A percentile compares a stretch with the other conserved stretches of the same genome.
These are phyloP conservation scores for Cladosporium velox DNA, from an alignment of 2,329 filamentous ascomycete genomes.

Conservation along the genomic window DNA sequence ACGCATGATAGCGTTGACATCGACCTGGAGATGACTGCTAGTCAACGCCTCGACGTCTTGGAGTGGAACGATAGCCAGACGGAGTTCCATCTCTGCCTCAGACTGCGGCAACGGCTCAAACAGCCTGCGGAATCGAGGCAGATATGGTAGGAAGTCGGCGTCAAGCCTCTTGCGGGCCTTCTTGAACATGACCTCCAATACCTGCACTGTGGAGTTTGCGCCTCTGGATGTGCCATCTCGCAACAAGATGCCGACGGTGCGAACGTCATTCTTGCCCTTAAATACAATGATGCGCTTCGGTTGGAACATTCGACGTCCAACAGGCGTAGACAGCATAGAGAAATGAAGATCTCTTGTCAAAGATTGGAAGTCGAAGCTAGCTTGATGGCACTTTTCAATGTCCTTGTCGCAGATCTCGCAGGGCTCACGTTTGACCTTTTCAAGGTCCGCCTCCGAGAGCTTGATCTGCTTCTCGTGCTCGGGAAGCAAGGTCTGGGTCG, in stretches of 20 bases:
- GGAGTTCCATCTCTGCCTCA: constrained; percentile 67
- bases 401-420: constrained; percentile 80
- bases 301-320: constrained; percentile 77
- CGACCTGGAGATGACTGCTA: constrained; percentile 55
- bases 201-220: constrained; percentile 68
- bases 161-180: constrained; percentile 69
- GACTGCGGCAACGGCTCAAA: constrained; percentile 68
- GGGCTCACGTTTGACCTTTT: constrained; percentile 81
- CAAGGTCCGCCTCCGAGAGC: constrained; percentile 85
- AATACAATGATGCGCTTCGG: constrained; percentile 79
- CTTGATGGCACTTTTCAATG: constrained; percentile 78
- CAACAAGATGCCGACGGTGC: constrained; percentile 78
- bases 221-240: constrained; percentile 72
- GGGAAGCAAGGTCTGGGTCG: constrained; percentile 88
- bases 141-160: constrained; percentile 83
- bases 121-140: constrained; percentile 67
- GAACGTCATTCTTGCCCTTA: constrained; percentile 73
- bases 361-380: constrained; percentile 75
- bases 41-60: constrained; percentile 84
- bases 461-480: constrained; percentile 96
- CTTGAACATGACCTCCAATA: constrained; percentile 70
- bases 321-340: constrained; percentile 73
- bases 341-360: constrained; percentile 81
- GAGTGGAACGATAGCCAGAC: constrained; percentile 69
- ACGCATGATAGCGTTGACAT: constrained; percentile 43